Base-by-base conservation (phyloP, 192 early-diverging fungal species). In the Pilaira anomala region DNA sequence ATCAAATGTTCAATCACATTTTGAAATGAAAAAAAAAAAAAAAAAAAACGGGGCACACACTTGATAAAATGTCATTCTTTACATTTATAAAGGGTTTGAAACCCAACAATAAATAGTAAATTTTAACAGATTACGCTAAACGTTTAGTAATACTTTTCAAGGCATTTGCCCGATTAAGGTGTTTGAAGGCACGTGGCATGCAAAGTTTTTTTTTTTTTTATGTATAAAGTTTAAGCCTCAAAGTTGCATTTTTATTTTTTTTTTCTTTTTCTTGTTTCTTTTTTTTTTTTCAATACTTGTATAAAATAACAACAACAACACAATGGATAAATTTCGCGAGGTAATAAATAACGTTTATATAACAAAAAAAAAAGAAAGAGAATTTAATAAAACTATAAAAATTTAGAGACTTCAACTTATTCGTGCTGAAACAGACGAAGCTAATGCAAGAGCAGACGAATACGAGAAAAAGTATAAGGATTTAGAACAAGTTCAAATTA, bases 391-490 rank as follows among this genome's bases (percentile, higher is more conserved):
- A n/a, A 30, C 24, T 52, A 4, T 16, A 33, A n/a, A 12, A 29
- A 11, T n/a, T n/a, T 77, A 90, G 88, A 88, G 86, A 82, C 70
- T 92, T 56, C 67, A 69, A 26, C 53, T 18, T 25, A 67, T 87
- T 49, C 87, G 87, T 33, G 78, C 78, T 48, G 86, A 90, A 70
- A 77, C 82, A 48, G 88, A 92, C 26, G 77, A 66, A n/a, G 80
- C 82, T 45, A 67, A 67, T 48, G 81, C 74, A 59, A 82, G 78
- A 11, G 86, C 84, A 46, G 86, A 87, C 28, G 66, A 70, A 19
- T 73, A 78, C 24, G 86, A 88, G 71, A 60, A 41, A 14, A 68
- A 79, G n/a, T 66, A 80, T 60, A 90, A 90, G 76, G 67, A 71
- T 59, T 39, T 81, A 9, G 52, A 76, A 65, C 75, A 78, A 39